Percentiles rank a stretch among this genome's conserved stretches.
Conservation (phyloP, 306 rosid genomes). For the Oemleria cerasiformis region DNA sequence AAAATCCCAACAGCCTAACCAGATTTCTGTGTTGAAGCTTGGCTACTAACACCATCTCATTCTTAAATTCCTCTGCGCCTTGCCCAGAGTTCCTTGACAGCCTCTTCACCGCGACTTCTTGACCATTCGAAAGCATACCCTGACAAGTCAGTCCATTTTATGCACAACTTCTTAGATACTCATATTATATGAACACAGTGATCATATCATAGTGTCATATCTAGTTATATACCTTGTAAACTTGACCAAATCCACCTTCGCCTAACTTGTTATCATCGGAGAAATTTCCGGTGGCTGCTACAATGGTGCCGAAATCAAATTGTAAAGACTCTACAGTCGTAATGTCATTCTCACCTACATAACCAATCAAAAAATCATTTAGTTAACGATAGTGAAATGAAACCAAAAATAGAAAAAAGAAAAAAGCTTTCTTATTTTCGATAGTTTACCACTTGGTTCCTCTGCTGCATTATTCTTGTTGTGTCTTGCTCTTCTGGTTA, state of each 20-base stretch:
- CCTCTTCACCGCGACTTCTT: conserved; percentile 66
- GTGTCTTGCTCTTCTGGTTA: background rate
- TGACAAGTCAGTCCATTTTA: background rate
- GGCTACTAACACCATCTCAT: conserved; percentile 52
- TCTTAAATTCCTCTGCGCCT: conserved; percentile 52
- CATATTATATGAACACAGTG: too few species aligned
- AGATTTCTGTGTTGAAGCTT: conserved; percentile 60
- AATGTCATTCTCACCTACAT: conserved; percentile 2
- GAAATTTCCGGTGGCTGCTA: conserved; percentile 45
- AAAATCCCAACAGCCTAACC: conserved; percentile 47
- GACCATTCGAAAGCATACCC: conserved; percentile 48
- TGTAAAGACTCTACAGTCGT: conserved; percentile 10
- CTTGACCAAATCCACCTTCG: conserved; percentile 54
- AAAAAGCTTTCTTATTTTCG: background rate
- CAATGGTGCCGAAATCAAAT: conserved; percentile 35
- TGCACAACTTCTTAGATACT: too few species aligned
- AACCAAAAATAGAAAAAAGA: too few species aligned
- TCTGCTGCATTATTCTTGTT: background rate
- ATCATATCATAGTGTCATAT: too few species aligned
- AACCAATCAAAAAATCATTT: background rate
- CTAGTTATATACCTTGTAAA: conserved; percentile 42
- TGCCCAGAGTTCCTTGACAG: conserved; percentile 44
- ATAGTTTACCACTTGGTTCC: background rate
- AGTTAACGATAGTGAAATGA: too few species aligned
- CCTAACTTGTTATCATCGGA: conserved; percentile 37